A percentile compares a stretch with the other conserved stretches of the same genome.
These are phyloP conservation scores for Yamadazyma sp. DNA, from an alignment of 805 yeast genomes.

Conservation along the genomic window DNA sequence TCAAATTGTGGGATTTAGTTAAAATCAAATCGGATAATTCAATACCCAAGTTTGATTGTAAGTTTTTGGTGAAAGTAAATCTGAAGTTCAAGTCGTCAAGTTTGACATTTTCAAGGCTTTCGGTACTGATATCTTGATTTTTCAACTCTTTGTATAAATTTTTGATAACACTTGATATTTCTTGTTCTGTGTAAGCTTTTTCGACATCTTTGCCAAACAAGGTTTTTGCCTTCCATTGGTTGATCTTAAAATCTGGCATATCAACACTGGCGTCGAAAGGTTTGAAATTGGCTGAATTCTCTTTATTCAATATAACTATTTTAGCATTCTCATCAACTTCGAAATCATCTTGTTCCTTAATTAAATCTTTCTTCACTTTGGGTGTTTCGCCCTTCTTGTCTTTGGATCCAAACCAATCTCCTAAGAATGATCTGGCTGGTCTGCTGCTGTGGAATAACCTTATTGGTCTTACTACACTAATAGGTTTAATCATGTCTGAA, in stretches of 20 bases:
- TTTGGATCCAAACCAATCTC: slow-evolving; percentile 32
- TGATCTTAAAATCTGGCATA: slow-evolving; percentile 33
- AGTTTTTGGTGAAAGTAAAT: slow-evolving; percentile 46
- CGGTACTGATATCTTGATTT: slow-evolving; percentile 10
- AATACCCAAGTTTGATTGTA: slow-evolving; percentile 48
- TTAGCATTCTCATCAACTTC: slow-evolving; percentile 30
- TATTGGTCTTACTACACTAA: too few species aligned
- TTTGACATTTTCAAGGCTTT: slow-evolving; percentile 14
- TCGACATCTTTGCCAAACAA: slow-evolving; percentile 26
- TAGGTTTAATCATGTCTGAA: slow-evolving; percentile 1
- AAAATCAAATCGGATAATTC: slow-evolving; percentile 52
- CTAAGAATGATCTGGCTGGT: slow-evolving; percentile 21
- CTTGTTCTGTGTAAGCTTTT: slow-evolving; percentile 21
- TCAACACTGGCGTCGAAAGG: slow-evolving; percentile 26
- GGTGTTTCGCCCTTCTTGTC: slow-evolving; percentile 12
- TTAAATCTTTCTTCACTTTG: slow-evolving; percentile 27
- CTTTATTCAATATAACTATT: slow-evolving; percentile 32
- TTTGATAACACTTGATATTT: slow-evolving; percentile 22
- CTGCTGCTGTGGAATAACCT: slow-evolving; percentile 11
- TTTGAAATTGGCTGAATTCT: slow-evolving; percentile 31
- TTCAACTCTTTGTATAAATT: slow-evolving; percentile 22
- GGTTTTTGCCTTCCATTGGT: slow-evolving; percentile 32
- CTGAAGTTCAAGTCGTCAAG: slow-evolving; percentile 46
- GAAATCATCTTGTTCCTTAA: slow-evolving; percentile 36
- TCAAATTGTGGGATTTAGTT: slow-evolving; percentile 38